phyloP scores from a whole-genome alignment of 202 grass and related monocot species.

The Digitaria exilis region DNA sequence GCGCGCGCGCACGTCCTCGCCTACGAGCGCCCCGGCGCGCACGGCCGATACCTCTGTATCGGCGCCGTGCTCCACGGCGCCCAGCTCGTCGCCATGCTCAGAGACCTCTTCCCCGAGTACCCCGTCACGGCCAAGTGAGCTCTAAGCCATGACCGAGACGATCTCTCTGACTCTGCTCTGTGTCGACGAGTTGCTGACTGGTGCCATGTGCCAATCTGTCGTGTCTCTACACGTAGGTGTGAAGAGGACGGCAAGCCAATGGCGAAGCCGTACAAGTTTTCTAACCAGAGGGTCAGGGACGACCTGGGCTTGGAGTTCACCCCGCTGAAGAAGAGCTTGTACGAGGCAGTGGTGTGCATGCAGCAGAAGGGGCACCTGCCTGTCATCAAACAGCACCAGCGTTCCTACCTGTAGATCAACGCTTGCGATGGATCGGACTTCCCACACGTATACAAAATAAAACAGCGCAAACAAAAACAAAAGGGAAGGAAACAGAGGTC shows the following conservation, averaged over 20 bases:
- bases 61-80: constrained; percentile 48
- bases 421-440: neutral
- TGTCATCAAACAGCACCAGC: neutral
- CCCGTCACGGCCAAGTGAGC: constrained; percentile 41
- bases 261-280: constrained; percentile 51
- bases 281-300: constrained; percentile 42
- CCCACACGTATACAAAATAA: neutral
- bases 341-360: constrained; percentile 26
- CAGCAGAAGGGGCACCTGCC: constrained; percentile 37
- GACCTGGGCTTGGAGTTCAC: constrained; percentile 42
- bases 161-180: neutral
- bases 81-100: constrained; percentile 23
- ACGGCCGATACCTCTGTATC: constrained; percentile 53
- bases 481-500: neutral
- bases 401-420: neutral
- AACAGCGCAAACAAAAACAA: neutral
- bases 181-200: neutral
- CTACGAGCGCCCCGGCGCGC: constrained; percentile 38
- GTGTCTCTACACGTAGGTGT: constrained; percentile 5
- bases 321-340: constrained; percentile 19
- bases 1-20: constrained; percentile 45
- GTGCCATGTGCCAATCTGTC: too few relatives aligned
- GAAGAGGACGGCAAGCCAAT: constrained; percentile 32
- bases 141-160: neutral
- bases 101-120: constrained; percentile 42